phyloP scores from a whole-genome alignment of 352 stramenopile species.

The Pythium folliculosum region DNA sequence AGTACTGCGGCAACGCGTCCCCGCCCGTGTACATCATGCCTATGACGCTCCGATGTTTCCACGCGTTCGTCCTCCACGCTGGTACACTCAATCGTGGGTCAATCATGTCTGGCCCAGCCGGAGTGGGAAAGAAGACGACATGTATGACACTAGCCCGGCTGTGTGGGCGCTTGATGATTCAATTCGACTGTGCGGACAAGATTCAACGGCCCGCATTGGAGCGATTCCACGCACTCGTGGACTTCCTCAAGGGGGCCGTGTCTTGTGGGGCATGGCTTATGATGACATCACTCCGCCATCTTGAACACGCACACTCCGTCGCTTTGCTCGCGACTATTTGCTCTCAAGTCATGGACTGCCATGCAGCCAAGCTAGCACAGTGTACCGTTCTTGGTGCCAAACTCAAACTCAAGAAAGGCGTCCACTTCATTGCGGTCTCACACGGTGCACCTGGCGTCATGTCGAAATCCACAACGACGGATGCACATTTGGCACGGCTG shows the following conservation, averaged over 20 bases:
- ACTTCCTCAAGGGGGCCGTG: slow-evolving; percentile 55
- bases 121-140: slow-evolving; percentile 51
- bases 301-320: slow-evolving; percentile 26
- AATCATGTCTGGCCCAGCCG: slow-evolving; percentile 38
- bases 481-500: neutral
- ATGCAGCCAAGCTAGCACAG: slow-evolving; percentile 42
- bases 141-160: slow-evolving; percentile 39
- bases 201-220: neutral
- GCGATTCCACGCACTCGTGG: slow-evolving; percentile 33
- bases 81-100: slow-evolving; percentile 42
- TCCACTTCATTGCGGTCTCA: slow-evolving; percentile 40
- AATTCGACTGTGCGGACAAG: slow-evolving; percentile 38
- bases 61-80: slow-evolving; percentile 46
- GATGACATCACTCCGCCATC: slow-evolving; percentile 39
- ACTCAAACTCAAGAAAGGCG: slow-evolving; percentile 46
- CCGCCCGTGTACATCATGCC: slow-evolving; percentile 46
- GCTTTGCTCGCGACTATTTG: slow-evolving; percentile 43
- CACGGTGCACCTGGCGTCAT: neutral
- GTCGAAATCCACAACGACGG: neutral
- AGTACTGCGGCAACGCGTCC: slow-evolving; percentile 64
- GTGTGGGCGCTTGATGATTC: slow-evolving; percentile 53
- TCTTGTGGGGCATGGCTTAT: slow-evolving; percentile 58
- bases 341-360: slow-evolving; percentile 42
- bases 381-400: slow-evolving; percentile 43
- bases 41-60: slow-evolving; percentile 64